Base-by-base conservation (phyloP, 2,329 filamentous ascomycete genomes). In the Pseudocercospora crystallina region DNA sequence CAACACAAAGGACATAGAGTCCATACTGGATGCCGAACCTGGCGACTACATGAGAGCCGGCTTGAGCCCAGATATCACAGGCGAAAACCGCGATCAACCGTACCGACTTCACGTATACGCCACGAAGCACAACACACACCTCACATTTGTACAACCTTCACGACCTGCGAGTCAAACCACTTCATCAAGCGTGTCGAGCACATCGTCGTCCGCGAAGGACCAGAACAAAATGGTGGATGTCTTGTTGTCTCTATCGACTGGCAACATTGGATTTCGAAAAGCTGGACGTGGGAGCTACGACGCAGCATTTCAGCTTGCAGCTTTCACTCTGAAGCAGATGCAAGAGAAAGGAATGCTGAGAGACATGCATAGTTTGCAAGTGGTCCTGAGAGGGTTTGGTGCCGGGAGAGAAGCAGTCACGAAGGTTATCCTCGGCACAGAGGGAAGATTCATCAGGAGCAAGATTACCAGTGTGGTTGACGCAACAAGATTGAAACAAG, bases 61-160 rank as follows among this genome's bases (percentile, higher is more conserved):
- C 20, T 26, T 26, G 20, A 26, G 20, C 7, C 20, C 20, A 26
- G 64, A 63, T 33, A 47, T 61, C 35, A 51, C 54, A 34, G 43
- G 54, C 14, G 47, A 15, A 29, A 7, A 13, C 12, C 33, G 33
- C 33, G 47, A 60, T 12, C 48, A 51, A 37, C 86, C 88, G 2
- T 90, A 90, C 75, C 90, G 95, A 69, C 80, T 99, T 58, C 89
- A 96, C 75, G 78, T 99, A 69, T 92, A 84, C 73, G 76, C 87
- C 26, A 86, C 88, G 69, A 95, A 90, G 75, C 94, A 96, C 81
- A 99, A 99, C 76, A 94, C 89, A 14, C 90, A 97, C 72, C 81
- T 99, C 64, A 96, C 91, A 1, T 82, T 96, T 60, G 89, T 90
- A 15, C 85, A 86, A 65, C 91, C 94, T 26, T 47, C 63, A 5